A percentile compares a stretch with the other conserved stretches of the same genome.
These are phyloP conservation scores for Globisporangium sylvaticum DNA, from an alignment of 352 stramenopile genomes.

Conservation along the genomic window DNA sequence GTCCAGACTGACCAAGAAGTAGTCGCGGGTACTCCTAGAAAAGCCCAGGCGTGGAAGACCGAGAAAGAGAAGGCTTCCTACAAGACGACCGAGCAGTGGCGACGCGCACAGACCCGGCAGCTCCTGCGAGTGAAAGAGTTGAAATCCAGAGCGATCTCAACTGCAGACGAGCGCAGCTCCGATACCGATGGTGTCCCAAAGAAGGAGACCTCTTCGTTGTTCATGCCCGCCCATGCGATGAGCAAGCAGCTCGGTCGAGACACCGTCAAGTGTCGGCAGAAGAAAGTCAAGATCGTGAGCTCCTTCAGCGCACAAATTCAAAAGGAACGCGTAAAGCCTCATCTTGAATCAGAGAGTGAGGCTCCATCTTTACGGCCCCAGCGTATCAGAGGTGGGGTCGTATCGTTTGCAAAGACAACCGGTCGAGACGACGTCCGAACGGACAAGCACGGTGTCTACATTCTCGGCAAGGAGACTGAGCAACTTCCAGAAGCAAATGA, in stretches of 20 bases:
- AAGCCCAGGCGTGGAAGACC: not conserved
- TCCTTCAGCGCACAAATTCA: constrained; percentile 3
- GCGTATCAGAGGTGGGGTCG: not conserved
- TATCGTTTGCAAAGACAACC: constrained; percentile 3
- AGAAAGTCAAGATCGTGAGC: constrained; percentile 10
- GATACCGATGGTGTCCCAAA: not conserved
- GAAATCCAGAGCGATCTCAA: not conserved
- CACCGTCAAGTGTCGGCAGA: constrained; percentile 13
- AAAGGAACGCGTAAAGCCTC: too few relatives aligned
- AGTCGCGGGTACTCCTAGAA: too few relatives aligned
- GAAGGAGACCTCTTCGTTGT: not conserved
- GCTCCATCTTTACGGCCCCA: not conserved
- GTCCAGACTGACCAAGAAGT: too few relatives aligned
- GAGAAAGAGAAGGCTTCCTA: not conserved
- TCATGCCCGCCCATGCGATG: constrained; percentile 17
- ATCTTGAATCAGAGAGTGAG: too few relatives aligned
- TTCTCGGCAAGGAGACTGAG: not conserved
- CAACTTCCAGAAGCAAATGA: not conserved
- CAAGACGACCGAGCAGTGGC: constrained; percentile 17
- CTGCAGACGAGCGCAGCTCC: not conserved
- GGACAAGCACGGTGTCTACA: not conserved
- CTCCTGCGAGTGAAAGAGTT: constrained; percentile 1
- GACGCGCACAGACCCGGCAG: constrained; percentile 8
- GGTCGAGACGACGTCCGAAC: constrained; percentile 2
- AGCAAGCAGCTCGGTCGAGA: constrained; percentile 22